A percentile compares a stretch with the other conserved stretches of the same genome.
These are phyloP conservation scores for Boletus tylopilopsis DNA, from an alignment of 768 basidiomycete genomes.

Conservation along the genomic window DNA sequence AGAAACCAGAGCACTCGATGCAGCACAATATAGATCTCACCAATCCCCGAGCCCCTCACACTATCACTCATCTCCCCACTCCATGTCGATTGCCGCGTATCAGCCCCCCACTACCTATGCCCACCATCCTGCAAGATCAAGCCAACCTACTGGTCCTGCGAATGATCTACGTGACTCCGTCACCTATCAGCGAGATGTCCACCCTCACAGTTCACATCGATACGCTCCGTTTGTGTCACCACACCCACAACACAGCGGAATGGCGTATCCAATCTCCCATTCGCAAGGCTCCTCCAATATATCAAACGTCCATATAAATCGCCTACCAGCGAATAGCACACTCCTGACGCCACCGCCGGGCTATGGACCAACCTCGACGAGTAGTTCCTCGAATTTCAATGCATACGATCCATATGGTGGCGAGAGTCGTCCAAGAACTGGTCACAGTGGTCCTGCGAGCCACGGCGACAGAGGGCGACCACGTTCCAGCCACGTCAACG, in stretches of 20 bases:
- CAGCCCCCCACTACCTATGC: conserved; percentile 20
- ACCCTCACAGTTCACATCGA: conserved; percentile 28
- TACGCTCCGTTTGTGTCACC: conserved; percentile 21
- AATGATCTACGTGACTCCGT: conserved; percentile 22
- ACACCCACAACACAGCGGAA: conserved; percentile 11
- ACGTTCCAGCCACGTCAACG: conserved; percentile 16
- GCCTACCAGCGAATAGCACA: conserved; percentile 62
- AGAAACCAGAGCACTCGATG: conserved; percentile 23
- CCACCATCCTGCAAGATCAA: conserved; percentile 24
- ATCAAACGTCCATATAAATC: conserved; percentile 26
- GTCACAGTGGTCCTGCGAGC: conserved; percentile 31
- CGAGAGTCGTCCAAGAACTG: conserved; percentile 39
- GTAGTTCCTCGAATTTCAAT: conserved; percentile 10
- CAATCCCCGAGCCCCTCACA: conserved; percentile 15
- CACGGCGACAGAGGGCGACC: conserved; percentile 23
- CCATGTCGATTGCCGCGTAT: conserved; percentile 26
- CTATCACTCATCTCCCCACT: conserved; percentile 21
- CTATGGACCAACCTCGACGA: conserved; percentile 44
- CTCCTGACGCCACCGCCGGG: conserved; percentile 68
- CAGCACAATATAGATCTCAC: conserved; percentile 17
- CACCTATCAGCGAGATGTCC: conserved; percentile 15
- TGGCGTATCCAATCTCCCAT: conserved; percentile 24
- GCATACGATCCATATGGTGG: conserved; percentile 34
- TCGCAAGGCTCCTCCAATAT: conserved; percentile 20
- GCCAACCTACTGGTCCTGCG: conserved; percentile 1